Conservation (phyloP, 805 yeast genomes). For the Lipomyces sp. region DNA sequence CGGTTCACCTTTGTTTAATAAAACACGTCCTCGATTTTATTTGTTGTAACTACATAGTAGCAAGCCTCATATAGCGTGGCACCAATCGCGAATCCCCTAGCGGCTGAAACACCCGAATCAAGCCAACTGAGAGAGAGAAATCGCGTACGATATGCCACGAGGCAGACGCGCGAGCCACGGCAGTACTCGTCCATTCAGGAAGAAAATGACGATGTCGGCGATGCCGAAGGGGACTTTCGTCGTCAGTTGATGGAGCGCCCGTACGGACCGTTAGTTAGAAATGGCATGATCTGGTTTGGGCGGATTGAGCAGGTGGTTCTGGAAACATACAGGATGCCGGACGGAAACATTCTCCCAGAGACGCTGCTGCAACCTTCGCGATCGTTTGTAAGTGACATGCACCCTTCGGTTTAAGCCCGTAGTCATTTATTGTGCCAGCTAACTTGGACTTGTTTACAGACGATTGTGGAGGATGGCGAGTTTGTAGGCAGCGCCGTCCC, state of each 20-base stretch:
- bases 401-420: too few species aligned
- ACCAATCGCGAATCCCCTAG: too few species aligned
- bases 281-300: not conserved
- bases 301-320: not conserved
- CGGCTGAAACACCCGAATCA: too few species aligned
- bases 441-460: not conserved
- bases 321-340: conserved; percentile 1
- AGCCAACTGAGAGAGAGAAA: too few species aligned
- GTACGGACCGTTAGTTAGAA: conserved; percentile 1
- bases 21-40: too few species aligned
- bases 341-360: not conserved
- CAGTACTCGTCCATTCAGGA: not conserved
- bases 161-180: too few species aligned
- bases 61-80: too few species aligned
- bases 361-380: not conserved
- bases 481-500: conserved; percentile 1
- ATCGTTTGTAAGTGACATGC: not conserved
- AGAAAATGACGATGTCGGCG: not conserved
- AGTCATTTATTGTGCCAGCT: not conserved
- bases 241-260: not conserved
- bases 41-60: too few species aligned
- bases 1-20: too few species aligned
- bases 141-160: too few species aligned
- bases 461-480: not conserved
- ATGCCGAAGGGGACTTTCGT: not conserved